Evolutionary conservation across 805 yeast species (phyloP).

Genomic region (Candida awuae): DNA sequence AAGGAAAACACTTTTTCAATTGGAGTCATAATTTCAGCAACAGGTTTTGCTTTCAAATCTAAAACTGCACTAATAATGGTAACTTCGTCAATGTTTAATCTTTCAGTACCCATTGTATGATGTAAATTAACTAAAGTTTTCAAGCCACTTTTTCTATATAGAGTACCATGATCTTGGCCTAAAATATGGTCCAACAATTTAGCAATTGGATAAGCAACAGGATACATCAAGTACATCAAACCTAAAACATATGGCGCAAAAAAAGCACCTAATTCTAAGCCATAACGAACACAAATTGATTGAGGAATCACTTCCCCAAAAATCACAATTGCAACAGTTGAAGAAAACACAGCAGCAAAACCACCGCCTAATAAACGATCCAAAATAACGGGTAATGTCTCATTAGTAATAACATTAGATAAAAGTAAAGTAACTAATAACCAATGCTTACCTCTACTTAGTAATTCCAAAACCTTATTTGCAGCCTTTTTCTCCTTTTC

Average conservation of each 20-base stretch:
- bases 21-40: slow-evolving; percentile 87
- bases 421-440: slow-evolving; percentile 80
- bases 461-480: slow-evolving; percentile 57
- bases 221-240: slow-evolving; percentile 85
- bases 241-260: slow-evolving; percentile 81
- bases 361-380: slow-evolving; percentile 96
- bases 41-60: slow-evolving; percentile 87
- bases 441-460: slow-evolving; percentile 91
- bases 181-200: slow-evolving; percentile 66
- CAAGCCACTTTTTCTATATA: slow-evolving; percentile 85
- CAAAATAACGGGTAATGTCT: slow-evolving; percentile 86
- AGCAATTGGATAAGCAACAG: slow-evolving; percentile 88
- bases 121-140: slow-evolving; percentile 91
- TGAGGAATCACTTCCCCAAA: slow-evolving; percentile 98
- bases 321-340: slow-evolving; percentile 88
- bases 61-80: slow-evolving; percentile 91
- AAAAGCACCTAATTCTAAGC: slow-evolving; percentile 82
- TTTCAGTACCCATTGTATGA: slow-evolving; percentile 89
- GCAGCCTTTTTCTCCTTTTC: slow-evolving; percentile 60
- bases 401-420: slow-evolving; percentile 87
- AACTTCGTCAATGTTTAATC: slow-evolving; percentile 90
- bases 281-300: slow-evolving; percentile 85
- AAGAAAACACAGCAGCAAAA: slow-evolving; percentile 88
- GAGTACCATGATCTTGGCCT: slow-evolving; percentile 95
- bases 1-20: slow-evolving; percentile 82